Conservation (phyloP, 148 eudicot genomes). For the Camellia japonica region DNA sequence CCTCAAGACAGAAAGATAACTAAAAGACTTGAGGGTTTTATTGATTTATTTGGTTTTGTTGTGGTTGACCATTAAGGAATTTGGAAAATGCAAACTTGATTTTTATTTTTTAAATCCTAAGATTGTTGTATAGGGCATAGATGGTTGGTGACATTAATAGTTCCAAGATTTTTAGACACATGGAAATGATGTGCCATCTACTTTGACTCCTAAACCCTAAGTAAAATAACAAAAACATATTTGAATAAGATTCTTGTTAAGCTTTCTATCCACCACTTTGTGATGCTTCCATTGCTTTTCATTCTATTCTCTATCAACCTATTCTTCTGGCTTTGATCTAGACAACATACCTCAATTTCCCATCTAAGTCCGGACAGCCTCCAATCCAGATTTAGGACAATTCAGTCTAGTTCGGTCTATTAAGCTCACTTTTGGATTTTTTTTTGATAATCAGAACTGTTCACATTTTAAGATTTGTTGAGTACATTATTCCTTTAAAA, state of each 20-base stretch:
- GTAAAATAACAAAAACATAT: not conserved
- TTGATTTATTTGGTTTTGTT: no score
- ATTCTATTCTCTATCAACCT: not conserved
- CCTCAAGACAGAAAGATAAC: no score
- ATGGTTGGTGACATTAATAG: not conserved
- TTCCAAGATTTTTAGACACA: not conserved
- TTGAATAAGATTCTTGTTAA: constrained; percentile 1
- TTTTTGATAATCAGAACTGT: no score
- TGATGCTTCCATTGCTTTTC: constrained; percentile 11
- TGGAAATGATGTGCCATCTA: constrained; percentile 8
- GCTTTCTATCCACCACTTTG: not conserved
- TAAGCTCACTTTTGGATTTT: no score
- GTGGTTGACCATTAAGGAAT: no score
- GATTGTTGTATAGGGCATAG: not conserved
- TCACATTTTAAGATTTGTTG: no score
- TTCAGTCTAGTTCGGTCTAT: no score
- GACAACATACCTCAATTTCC: constrained; percentile 3
- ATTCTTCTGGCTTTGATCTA: not conserved
- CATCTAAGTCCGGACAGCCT: not conserved
- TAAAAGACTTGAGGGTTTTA: no score
- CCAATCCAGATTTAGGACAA: no score
- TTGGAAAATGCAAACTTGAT: no score
- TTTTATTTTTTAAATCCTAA: not conserved
- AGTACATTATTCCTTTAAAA: no score
- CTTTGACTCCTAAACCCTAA: not conserved